phyloP scores from a whole-genome alignment of 805 yeast genomes.

The Torulaspora delbrueckii region DNA sequence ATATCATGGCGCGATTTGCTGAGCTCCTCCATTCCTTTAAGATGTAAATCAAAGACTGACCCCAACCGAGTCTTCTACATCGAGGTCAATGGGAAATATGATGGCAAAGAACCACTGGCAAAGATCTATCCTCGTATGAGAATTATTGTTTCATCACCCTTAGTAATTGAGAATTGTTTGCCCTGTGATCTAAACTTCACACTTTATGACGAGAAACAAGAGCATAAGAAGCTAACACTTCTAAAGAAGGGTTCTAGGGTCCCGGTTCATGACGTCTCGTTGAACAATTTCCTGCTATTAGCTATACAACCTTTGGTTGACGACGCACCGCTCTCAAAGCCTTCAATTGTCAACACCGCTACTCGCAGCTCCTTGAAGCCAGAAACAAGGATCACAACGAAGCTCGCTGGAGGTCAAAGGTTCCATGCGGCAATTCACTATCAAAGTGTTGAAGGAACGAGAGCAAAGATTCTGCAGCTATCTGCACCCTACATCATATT shows the following conservation, averaged over 20 bases:
- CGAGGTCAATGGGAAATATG: conserved; percentile 65
- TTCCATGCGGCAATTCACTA: conserved; percentile 64
- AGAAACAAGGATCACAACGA: conserved; percentile 50
- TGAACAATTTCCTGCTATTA: conserved; percentile 63
- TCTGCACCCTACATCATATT: conserved; percentile 80
- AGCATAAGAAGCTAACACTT: conserved; percentile 59
- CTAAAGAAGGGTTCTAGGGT: conserved; percentile 62
- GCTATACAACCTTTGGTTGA: conserved; percentile 58
- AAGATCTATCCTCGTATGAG: conserved; percentile 80
- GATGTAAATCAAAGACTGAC: conserved; percentile 50
- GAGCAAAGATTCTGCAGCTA: conserved; percentile 58
- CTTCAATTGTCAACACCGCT: conserved; percentile 44
- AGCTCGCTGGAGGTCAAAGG: conserved; percentile 60
- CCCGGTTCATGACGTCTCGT: conserved; percentile 74
- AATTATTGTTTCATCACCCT: conserved; percentile 73
- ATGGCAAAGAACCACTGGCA: conserved; percentile 63
- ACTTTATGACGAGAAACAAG: conserved; percentile 68
- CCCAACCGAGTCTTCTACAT: conserved; percentile 51
- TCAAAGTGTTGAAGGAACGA: conserved; percentile 43
- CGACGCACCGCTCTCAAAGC: conserved; percentile 36
- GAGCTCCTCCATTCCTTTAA: conserved; percentile 47
- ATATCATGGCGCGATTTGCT: conserved; percentile 63
- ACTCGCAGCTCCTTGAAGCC: conserved; percentile 48
- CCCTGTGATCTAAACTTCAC: conserved; percentile 77
- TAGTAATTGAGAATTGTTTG: conserved; percentile 75